These are phyloP conservation scores for Trametes maxima DNA, from an alignment of 768 basidiomycete species.

Conservation along the genomic window DNA sequence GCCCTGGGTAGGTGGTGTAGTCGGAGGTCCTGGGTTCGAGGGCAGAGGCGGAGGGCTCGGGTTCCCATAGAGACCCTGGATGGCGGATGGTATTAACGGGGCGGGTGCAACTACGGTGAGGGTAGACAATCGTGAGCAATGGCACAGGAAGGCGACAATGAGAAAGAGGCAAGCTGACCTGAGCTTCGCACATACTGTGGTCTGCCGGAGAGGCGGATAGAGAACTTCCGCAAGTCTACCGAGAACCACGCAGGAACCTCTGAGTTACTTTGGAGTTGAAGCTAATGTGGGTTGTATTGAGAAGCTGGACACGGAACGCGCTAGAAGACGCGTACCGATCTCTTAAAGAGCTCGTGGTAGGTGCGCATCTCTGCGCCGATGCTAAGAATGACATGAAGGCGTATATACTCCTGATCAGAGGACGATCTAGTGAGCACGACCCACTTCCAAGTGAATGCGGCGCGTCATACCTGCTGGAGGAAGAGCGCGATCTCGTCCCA, in stretches of 20 bases:
- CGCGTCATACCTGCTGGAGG: constrained; percentile 24
- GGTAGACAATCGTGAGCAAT: not conserved
- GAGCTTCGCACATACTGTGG: constrained; percentile 23
- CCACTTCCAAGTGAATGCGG: constrained; percentile 32
- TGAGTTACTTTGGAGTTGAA: constrained; percentile 23
- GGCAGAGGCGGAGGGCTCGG: constrained; percentile 10
- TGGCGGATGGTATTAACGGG: constrained; percentile 10
- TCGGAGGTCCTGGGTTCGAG: constrained; percentile 7
- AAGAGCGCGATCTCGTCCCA: constrained; percentile 28
- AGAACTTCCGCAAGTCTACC: constrained; percentile 38
- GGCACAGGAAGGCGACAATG: not conserved
- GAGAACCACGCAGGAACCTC: constrained; percentile 43
- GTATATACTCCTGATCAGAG: constrained; percentile 49
- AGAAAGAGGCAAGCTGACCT: not conserved
- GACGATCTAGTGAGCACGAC: constrained; percentile 44
- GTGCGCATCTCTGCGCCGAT: constrained; percentile 48
- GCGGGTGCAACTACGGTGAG: constrained; percentile 9
- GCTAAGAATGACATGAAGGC: constrained; percentile 59
- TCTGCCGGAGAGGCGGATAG: constrained; percentile 48
- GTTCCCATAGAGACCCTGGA: constrained; percentile 18
- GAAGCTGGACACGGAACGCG: constrained; percentile 31
- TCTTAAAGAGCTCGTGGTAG: constrained; percentile 49
- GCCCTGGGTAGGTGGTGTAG: constrained; percentile 9
- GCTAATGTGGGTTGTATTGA: constrained; percentile 34
- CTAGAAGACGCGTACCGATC: constrained; percentile 18